Conservation (phyloP, 345 rosid species). For the Murraya koenigii region DNA sequence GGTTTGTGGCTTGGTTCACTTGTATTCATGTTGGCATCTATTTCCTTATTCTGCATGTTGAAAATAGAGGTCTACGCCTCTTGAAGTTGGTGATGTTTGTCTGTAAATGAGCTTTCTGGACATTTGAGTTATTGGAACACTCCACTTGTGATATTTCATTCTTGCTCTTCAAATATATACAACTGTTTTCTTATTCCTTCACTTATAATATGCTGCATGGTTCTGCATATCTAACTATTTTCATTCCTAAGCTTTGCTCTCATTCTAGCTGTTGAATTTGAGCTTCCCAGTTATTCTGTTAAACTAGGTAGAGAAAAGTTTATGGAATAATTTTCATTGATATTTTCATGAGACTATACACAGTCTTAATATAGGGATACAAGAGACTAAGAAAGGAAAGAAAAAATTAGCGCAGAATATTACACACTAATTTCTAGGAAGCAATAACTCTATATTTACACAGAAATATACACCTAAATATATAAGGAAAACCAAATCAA, state of each 20-base stretch:
- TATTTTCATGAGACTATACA: no score
- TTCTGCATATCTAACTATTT: not conserved
- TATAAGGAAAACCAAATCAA: no score
- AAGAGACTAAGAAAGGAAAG: no score
- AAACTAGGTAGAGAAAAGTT: no score
- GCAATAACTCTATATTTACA: no score
- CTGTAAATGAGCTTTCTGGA: not conserved
- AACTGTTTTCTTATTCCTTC: not conserved
- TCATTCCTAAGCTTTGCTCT: not conserved
- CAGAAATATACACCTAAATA: no score
- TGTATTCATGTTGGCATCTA: not conserved
- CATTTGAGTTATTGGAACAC: not conserved
- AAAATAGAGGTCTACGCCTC: not conserved
- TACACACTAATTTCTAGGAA: no score
- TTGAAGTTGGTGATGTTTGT: not conserved
- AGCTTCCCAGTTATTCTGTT: not conserved
- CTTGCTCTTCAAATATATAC: not conserved
- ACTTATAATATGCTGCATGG: not conserved
- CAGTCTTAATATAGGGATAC: no score
- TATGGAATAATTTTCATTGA: no score
- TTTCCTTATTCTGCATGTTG: not conserved
- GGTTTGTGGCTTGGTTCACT: not conserved
- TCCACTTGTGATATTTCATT: not conserved
- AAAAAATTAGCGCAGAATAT: no score
- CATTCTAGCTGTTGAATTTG: not conserved